Base-by-base conservation (phyloP, 73 alveolate species). In the Symbiodinium natans region DNA sequence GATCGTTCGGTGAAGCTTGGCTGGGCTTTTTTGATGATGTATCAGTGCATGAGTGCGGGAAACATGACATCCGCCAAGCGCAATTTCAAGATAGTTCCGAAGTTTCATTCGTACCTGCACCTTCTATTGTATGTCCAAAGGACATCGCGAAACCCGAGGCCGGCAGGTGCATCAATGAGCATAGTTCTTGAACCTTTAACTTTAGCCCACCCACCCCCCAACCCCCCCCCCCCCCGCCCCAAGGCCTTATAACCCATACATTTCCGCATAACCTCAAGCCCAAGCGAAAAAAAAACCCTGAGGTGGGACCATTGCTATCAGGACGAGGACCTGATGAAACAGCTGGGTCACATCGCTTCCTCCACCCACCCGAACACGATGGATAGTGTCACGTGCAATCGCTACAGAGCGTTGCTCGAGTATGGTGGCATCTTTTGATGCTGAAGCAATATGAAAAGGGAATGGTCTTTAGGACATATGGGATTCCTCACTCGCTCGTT, bases 291-390 rank as follows among this genome's bases (percentile, higher is more conserved):
- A n/a, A n/a, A n/a, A n/a, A n/a, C n/a, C n/a, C n/a, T 9, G 48
- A 90, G 97, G 97, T 68, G 34, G 17, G 97, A 90, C 31, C 97
- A 90, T 23, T 90, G 97, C 54, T 90, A 90, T 39, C 43, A 84
- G 2, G 89, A 90, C 39, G 97, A 90, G 41, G 21, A 33, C 25
- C 25, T 90, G 82, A 90, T 90, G 97, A 85, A 85, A 3, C 89
- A 90, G 38, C 13, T 90, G 1, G 48, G 80, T 4, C 1, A 48
- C 9, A 89, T 89, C 17, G 86, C 88, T 0, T 41, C 75, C 8
- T 17, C 52, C 2, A 3, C 39, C 87, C 96, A 89, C 29, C 87
- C 96, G 27, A 2, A 2, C 42, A 89, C 88, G 0, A 13, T 89
- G 77, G 96, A 89, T 31, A 21, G 48, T 15, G 77, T 84, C 0